Conservation (phyloP, 495 filamentous ascomycete species). For the Aspergillus hancockii region DNA sequence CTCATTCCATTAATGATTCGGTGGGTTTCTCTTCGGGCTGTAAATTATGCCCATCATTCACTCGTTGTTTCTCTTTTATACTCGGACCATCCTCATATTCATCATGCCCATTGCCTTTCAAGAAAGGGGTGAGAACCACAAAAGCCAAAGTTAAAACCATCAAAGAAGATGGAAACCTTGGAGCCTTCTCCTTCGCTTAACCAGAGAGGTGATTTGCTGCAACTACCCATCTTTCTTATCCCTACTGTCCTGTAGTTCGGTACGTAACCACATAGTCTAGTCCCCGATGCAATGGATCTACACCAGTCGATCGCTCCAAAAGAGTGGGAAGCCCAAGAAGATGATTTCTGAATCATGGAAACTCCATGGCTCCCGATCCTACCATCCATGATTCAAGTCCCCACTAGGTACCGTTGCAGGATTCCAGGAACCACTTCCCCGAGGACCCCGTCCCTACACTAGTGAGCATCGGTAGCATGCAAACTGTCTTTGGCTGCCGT, state of each 20-base stretch:
- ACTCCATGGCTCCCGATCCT: background rate
- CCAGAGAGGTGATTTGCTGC: conserved; percentile 12
- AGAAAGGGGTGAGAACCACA: conserved; percentile 4
- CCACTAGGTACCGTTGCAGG: conserved; percentile 30
- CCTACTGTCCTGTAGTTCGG: conserved; percentile 6
- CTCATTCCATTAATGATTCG: conserved; percentile 12
- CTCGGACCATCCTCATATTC: background rate
- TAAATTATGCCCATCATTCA: conserved; percentile 8
- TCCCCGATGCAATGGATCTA: conserved; percentile 12
- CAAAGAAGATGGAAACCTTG: background rate
- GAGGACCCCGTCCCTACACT: conserved; percentile 19
- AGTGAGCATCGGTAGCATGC: conserved; percentile 19
- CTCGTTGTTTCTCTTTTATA: conserved; percentile 3
- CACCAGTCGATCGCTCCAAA: conserved; percentile 13
- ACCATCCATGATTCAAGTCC: conserved; percentile 1
- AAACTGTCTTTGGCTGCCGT: conserved; percentile 20
- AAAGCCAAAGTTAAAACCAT: conserved; percentile 1
- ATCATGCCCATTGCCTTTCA: background rate
- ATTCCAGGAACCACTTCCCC: conserved; percentile 28
- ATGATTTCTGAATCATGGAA: conserved; percentile 5
- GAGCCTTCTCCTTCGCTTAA: background rate
- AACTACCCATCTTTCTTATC: conserved; percentile 17
- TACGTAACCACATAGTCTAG: conserved; percentile 5
- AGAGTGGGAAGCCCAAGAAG: conserved; percentile 1
- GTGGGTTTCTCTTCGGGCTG: conserved; percentile 12